Evolutionary conservation across 805 yeast species (phyloP).

Genomic region (Candida ponderosae): DNA sequence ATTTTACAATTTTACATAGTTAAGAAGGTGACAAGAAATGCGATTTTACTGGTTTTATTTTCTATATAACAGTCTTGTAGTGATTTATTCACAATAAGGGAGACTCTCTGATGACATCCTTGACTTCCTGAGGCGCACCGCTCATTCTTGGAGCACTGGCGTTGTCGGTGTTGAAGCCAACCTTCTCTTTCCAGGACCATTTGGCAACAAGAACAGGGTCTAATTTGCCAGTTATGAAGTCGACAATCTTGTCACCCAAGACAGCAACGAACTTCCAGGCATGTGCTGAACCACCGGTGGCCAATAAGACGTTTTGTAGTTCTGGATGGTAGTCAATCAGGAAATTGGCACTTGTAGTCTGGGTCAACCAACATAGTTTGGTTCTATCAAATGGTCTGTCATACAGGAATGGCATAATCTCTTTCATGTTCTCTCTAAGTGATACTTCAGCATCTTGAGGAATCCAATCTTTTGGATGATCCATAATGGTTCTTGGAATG

Average conservation of each 20-base stretch:
- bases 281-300: constrained; percentile 23
- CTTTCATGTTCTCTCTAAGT: constrained; percentile 18
- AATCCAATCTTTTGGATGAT: background rate
- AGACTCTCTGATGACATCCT: background rate
- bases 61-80: too few relatives aligned
- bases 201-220: background rate
- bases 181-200: background rate
- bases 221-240: background rate
- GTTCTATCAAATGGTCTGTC: constrained; percentile 7
- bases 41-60: too few relatives aligned
- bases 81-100: background rate
- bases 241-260: constrained; percentile 8
- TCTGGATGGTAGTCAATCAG: constrained; percentile 17
- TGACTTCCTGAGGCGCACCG: background rate
- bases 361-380: constrained; percentile 31
- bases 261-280: constrained; percentile 20
- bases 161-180: background rate
- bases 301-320: constrained; percentile 14
- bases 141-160: background rate
- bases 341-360: constrained; percentile 18
- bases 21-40: too few relatives aligned
- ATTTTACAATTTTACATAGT: too few relatives aligned
- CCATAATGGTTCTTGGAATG: background rate
- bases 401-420: background rate
- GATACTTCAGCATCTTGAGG: background rate